Base-by-base conservation (phyloP, 2,329 filamentous ascomycete genomes). In the Alternaria arbusti region DNA sequence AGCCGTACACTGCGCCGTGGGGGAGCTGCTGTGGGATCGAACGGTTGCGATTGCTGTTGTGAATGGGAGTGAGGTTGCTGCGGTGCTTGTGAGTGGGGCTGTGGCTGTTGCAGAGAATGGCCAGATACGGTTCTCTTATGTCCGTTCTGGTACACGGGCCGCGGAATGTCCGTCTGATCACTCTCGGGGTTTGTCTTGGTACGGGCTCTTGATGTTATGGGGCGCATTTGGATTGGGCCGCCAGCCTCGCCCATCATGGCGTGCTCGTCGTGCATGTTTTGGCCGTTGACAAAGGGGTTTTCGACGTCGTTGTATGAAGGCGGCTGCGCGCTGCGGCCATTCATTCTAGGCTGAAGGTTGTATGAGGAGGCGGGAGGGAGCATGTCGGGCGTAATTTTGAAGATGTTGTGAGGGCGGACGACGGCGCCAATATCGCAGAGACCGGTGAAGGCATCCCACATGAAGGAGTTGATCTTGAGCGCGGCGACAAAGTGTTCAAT, bases 361-460 rank as follows among this genome's bases (percentile, higher is more conserved):
- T 79, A 79, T 5, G 79, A 81, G 47, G 74, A 70, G 7, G 78
- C 70, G 43, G 77, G 79, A 3, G 73, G 74, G 57, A 87, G 80
- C 80, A 91, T 86, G 66, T 91, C 89, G 22, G 86, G 82, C 15
- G 87, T 93, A 71, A 91, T 82, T 76, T 90, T 93, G 82, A 97
- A 99, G 66, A 97, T 91, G 74, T 96, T 97, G 25, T 90, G 87
- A 10, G 96, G 89, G 59, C 92, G 89, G 58, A 98, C 86, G 69
- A 89, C 90, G 47, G 93, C 90, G 83, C 88, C 89, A 46, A 88
- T 92, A 75, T 97, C 94, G 77, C 94, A 97, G 8, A 99, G 86
- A 15, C 89, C 91, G 22, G 90, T 89, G 74, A 98, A 98, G 0
- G 95, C 94, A 84, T 99, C 96, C 96, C 96, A 99, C 88, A 97